A percentile compares a stretch with the other conserved stretches of the same genome.
Evolutionary conservation across 805 yeast species (phyloP).

Genomic region (Clavispora vitiphila): DNA sequence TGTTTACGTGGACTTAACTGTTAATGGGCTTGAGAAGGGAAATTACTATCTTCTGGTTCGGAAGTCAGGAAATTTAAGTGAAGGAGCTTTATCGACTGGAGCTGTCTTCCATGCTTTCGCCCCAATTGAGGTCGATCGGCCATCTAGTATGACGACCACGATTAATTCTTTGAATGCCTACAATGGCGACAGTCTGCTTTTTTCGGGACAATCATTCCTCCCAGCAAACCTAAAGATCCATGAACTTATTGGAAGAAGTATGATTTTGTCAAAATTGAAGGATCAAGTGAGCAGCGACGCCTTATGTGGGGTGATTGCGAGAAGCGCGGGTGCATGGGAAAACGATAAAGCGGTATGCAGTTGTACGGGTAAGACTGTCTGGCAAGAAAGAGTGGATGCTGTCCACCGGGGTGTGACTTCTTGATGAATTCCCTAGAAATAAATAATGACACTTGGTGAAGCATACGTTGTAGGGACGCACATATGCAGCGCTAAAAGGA

Average conservation of each 20-base stretch:
- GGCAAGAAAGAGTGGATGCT: slow-evolving; percentile 91
- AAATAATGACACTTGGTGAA: neutral
- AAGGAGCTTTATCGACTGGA: slow-evolving; percentile 70
- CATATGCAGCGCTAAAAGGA: neutral
- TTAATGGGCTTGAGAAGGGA: slow-evolving; percentile 66
- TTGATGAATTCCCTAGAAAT: slow-evolving; percentile 1
- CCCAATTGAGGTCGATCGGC: slow-evolving; percentile 29
- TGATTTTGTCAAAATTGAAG: slow-evolving; percentile 41
- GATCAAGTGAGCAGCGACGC: slow-evolving; percentile 39
- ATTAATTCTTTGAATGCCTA: slow-evolving; percentile 34
- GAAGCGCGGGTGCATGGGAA: slow-evolving; percentile 97
- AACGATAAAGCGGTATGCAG: slow-evolving; percentile 90
- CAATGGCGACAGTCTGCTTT: slow-evolving; percentile 11
- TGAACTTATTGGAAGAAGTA: slow-evolving; percentile 68
- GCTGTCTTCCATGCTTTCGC: slow-evolving; percentile 39
- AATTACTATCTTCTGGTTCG: slow-evolving; percentile 67
- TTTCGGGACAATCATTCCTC: slow-evolving; percentile 34
- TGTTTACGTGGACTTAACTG: slow-evolving; percentile 66
- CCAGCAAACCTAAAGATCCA: slow-evolving; percentile 44
- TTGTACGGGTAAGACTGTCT: slow-evolving; percentile 90
- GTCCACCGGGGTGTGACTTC: slow-evolving; percentile 47
- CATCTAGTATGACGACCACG: slow-evolving; percentile 22
- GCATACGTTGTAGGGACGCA: neutral
- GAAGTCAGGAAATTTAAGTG: slow-evolving; percentile 68
- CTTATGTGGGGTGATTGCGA: slow-evolving; percentile 83